Evolutionary conservation across 345 rosid species (phyloP).

Genomic region (Raphanus raphanistrum): DNA sequence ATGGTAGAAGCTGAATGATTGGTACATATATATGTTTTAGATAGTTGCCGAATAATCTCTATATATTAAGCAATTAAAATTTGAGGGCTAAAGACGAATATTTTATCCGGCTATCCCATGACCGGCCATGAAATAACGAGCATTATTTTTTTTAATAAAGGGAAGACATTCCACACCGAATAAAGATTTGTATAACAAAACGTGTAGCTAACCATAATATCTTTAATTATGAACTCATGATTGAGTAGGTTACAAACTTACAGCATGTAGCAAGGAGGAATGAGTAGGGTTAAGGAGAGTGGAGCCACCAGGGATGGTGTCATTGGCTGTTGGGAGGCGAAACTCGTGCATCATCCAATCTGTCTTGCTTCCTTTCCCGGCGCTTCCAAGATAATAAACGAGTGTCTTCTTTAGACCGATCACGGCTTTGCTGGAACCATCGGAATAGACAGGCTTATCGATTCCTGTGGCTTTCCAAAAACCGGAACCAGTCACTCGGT

Average conservation of each 20-base stretch:
- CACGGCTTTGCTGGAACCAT: slow-evolving; percentile 47
- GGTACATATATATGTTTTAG: not conserved
- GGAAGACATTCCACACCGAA: not conserved
- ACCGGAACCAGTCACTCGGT: slow-evolving; percentile 90
- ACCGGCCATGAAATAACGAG: not conserved
- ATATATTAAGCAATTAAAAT: not conserved
- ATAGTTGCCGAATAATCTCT: not conserved
- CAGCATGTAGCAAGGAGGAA: slow-evolving; percentile 53
- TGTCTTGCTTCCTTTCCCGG: slow-evolving; percentile 93
- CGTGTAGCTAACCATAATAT: not conserved
- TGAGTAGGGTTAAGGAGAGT: slow-evolving; percentile 27
- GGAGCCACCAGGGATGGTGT: slow-evolving; percentile 22
- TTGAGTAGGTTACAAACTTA: slow-evolving; percentile 38
- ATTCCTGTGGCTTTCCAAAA: slow-evolving; percentile 99
- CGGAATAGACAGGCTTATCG: slow-evolving; percentile 68
- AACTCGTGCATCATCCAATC: slow-evolving; percentile 99
- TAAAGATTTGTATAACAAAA: too few relatives aligned
- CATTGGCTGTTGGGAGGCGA: slow-evolving; percentile 62
- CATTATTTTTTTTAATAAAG: not conserved
- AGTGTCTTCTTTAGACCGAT: slow-evolving; percentile 90
- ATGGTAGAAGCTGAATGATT: not conserved
- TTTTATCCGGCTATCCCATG: not conserved
- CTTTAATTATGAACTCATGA: not conserved
- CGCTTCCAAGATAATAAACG: slow-evolving; percentile 83
- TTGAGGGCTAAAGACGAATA: not conserved